Evolutionary conservation across 2,329 filamentous ascomycete species (phyloP).

Genomic region (Sporothrix euskadiensis): DNA sequence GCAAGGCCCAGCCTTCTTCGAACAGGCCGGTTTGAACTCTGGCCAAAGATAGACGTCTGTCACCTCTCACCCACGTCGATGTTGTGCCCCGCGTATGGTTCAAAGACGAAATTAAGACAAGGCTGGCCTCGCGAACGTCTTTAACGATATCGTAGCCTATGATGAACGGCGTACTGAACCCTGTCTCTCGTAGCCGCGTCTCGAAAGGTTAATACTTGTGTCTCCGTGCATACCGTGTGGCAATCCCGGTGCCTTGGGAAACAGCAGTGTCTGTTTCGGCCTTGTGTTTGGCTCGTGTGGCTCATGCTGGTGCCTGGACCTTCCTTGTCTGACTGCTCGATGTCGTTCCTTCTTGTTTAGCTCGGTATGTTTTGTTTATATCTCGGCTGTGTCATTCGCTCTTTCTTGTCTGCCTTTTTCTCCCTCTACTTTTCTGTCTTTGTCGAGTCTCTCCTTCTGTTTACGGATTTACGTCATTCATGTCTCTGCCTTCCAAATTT

Average conservation of each 20-base stretch:
- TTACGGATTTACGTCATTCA: not conserved
- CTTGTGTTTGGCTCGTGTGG: not conserved
- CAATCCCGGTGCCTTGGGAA: conserved; percentile 7
- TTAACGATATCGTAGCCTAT: not conserved
- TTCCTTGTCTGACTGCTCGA: not conserved
- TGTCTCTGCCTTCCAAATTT: not conserved
- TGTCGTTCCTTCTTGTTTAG: not conserved
- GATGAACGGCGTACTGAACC: not conserved
- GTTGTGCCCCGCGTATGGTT: not conserved
- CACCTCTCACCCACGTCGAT: not conserved
- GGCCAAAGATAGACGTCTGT: not conserved
- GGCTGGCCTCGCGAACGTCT: not conserved
- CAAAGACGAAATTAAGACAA: not conserved
- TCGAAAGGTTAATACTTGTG: conserved; percentile 18
- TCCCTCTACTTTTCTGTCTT: not conserved
- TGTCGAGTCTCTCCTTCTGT: not conserved
- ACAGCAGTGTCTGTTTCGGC: not conserved
- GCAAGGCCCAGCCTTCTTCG: conserved; percentile 13
- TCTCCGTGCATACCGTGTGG: conserved; percentile 16
- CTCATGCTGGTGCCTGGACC: not conserved
- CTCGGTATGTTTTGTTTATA: not conserved
- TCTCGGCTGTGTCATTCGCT: not conserved
- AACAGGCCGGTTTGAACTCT: conserved; percentile 7
- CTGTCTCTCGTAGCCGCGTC: conserved; percentile 14
- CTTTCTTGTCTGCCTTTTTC: not conserved